Evolutionary conservation across 768 basidiomycete species (phyloP), one percentile per base, ranked within the genome.

Genomic region (Podaxis carcinomalis): DNA sequence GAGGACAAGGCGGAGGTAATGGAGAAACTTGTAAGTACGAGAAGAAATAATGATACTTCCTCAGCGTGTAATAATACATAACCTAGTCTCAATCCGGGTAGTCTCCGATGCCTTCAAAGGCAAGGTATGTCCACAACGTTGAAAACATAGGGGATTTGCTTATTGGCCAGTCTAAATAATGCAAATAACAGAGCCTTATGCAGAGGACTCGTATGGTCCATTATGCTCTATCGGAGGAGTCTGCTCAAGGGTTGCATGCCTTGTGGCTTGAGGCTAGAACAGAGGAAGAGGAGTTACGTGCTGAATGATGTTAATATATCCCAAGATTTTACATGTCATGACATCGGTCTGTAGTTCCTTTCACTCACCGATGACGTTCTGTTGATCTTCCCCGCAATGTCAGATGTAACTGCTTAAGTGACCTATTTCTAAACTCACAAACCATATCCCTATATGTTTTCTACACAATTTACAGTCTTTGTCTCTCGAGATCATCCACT

Each of bases 181-280:
- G 35, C 37, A 11, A 59, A 49, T 57, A 10, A 39, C 64, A 92
- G 92, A 83, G 75, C 21, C 86, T 86, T 9, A 83, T 93, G 76
- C 88, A 92, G 69, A 84, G 92, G 51, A 92, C 93, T 74, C 82
- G 91, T 51, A 81, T 93, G 77, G 81, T 94, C 51, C 86, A 93
- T 71, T 78, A 83, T 5, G 83, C 86, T 2, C 77, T 94, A 35
- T 80, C 86, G 19, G 86, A 88, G 35, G 90, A 94, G 69, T 75
- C 94, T 49, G 70, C 81, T 25, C 77, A 79, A 60, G 91, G 92
- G 5, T 72, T 94, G 32, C 92, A 94, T 67, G 87, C 92, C 0
- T 75, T 94, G 44, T 89, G 89, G 16, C 73, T 94, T 66, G 84
- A 84, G 59, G 90, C 92, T 14, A 86, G 82, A 73, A 92, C 91